Base-by-base conservation (phyloP, 805 yeast genomes). In the Zygosaccharomyces kombuchaensis region DNA sequence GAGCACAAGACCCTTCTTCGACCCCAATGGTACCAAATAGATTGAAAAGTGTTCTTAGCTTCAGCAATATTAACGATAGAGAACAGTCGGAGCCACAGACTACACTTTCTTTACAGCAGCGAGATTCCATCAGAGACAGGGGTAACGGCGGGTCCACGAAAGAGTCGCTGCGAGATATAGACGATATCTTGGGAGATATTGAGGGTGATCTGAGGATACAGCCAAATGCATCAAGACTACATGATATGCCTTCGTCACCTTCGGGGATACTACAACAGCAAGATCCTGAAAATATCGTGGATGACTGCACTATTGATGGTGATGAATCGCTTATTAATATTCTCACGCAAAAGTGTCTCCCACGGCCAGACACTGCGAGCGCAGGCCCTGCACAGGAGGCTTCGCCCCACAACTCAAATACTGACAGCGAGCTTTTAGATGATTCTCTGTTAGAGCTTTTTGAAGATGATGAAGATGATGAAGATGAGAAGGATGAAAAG, bases 211-310 rank as follows among this genome's bases (percentile, higher is more conserved):
- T 47, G 17, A 43, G 49, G 6, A 9, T 43, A 7, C 55, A 52
- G 14, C 50, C 55, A 2, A 47, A 34, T 6, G 17, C 17, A 2
- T 9, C 43, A 9, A 45, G 39, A 31, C 23, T 46, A 5, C 46
- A 46, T 13, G 57, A 57, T 22, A 34, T 60, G 8, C 66, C 65
- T n/a, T 60, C 66, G 5, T 60, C 64, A 6, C 64, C 66, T 4
- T 49, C 47, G 32, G 42, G 48, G n/a, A 42, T 47, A 27, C 45
- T 37, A 25, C 43, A 27, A 17, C 41, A 43, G 14, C 35, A 44
- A 23, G 51, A 41, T 9, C 32, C 29, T 9, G 31, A 22, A 34
- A 39, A 13, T 26, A 36, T 6, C 16, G 36, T 12, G 50, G 46
- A 34, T 19, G 36, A 34, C 5, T 14, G 44, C 25, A 36, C 50